Base-by-base conservation (phyloP, 192 early-diverging fungal species). In the Tieghemiomyces parasiticus region DNA sequence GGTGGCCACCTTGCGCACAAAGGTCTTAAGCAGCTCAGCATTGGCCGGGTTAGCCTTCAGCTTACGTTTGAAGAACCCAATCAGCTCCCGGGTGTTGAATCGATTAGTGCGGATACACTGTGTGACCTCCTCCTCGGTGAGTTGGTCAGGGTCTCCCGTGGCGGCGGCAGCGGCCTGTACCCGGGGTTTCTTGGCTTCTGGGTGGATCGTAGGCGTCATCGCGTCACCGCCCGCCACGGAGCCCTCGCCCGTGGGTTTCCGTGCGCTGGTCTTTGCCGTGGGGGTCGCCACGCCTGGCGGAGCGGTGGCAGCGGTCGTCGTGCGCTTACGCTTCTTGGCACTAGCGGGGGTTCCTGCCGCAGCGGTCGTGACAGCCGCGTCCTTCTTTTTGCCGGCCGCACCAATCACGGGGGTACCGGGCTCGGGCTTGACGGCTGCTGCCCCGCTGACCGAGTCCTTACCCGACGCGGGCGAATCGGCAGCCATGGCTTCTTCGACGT, bases 111-210 rank as follows among this genome's bases (percentile, higher is more conserved):
- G 78, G 54, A 81, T 78, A 28, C 83, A 46, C 3, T 75, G 71
- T 19, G 85, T 69, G 2, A 88, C 81, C 61, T 88, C 86, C 24
- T 73, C 68, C 59, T 84, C 81, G 22, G 81, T 85, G 38, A 88
- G 84, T 16, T 84, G 58, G 44, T 71, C 62, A 0, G 71, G 53
- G 10, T 70, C 69, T 19, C 32, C 55, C 34, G 46, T 50, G n/a
- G 48, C 62, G 3, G 58, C 46, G 22, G 46, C 32, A 20, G 58
- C 3, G n/a, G 0, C 42, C 45, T 24, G 58, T 49, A 32, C 34
- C 34, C 3, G 56, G 42, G 29, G 47, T 29, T 4, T 46, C 47
- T 3, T 20, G 8, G 19, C 20, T 28, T 20, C 29, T 24, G 2
- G 58, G 44, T 2, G 29, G 44, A 8, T 53, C 33, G 16, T 54